Base-by-base conservation (phyloP, 2,329 filamentous ascomycete species). In the Trichophyton mentagrophytes region DNA sequence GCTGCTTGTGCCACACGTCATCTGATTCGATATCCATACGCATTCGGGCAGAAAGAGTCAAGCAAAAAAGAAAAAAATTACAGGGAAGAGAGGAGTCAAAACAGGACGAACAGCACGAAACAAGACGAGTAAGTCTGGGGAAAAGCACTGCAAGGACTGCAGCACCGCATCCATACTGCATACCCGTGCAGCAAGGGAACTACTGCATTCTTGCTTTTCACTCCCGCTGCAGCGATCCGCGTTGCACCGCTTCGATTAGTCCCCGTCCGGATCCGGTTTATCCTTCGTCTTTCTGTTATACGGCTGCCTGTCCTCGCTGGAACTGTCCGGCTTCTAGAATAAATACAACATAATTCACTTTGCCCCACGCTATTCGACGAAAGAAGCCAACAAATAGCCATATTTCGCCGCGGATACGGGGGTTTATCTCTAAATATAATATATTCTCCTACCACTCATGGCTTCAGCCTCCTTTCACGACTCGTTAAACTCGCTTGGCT, bases 401-500 rank as follows among this genome's bases (percentile, higher is more conserved):
- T 42, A 42, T 42, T 42, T 36, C 40, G n/a, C 40, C n/a, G 40
- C 40, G 13, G 13, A 42, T 42, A 42, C 40, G 40, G 40, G 40
- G n/a, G 13, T 42, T 42, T 42, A 15, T 42, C n/a, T 42, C n/a
- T 42, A 36, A 36, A 44, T 15, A 44, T 44, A 44, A 17, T 17
- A 44, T 47, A 20, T 47, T 22, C 44, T 20, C 17, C 44, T 47
- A 47, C 44, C 44, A 47, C 44, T 22, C 17, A 47, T 47, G 91
- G 88, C 91, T 64, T 92, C 90, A 66, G 80, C 85, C 67, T 89
- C 89, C 55, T 97, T 99, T 75, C 85, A 91, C 72, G 90, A 96
- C 75, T 95, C 89, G 22, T 90, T 97, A 80, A 95, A 89, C 79
- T 93, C 90, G 62, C 77, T 97, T 69, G 93, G 93, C 64, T 97